Conservation (phyloP, 257 asterid species). For the Schizonepeta tenuifolia region DNA sequence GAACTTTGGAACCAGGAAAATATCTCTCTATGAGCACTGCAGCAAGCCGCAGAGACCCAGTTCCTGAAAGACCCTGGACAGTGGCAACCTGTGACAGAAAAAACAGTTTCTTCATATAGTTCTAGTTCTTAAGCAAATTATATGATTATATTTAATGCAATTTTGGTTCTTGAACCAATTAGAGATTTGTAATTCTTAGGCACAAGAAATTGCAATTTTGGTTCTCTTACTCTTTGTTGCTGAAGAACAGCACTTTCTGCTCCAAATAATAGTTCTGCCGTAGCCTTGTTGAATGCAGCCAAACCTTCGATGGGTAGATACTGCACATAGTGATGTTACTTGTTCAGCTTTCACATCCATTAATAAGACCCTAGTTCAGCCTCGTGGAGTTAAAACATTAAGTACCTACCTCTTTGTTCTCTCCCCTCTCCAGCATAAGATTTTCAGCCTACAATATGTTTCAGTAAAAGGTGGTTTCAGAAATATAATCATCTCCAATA, state of each 20-base stretch:
- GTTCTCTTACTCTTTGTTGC: conserved; percentile 73
- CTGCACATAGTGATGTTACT: conserved; percentile 45
- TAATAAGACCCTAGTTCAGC: conserved; percentile 17
- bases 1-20: conserved; percentile 82
- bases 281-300: conserved; percentile 94
- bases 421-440: conserved; percentile 84
- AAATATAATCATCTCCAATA: not conserved
- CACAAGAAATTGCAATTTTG: conserved; percentile 22
- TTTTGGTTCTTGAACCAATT: conserved; percentile 1
- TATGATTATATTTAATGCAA: conserved; percentile 21
- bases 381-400: conserved; percentile 13
- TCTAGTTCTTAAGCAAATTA: conserved; percentile 10
- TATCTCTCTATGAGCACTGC: conserved; percentile 89
- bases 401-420: conserved; percentile 85
- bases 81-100: conserved; percentile 72
- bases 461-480: not conserved
- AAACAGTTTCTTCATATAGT: conserved; percentile 23
- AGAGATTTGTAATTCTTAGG: conserved; percentile 25
- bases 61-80: conserved; percentile 98
- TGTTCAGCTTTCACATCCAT: too few species aligned
- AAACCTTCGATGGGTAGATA: conserved; percentile 98
- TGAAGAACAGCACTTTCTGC: conserved; percentile 69
- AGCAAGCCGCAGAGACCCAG: conserved; percentile 97
- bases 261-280: conserved; percentile 90
- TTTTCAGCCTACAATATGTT: conserved; percentile 70